These are phyloP conservation scores for Scedosporium boydii DNA, from an alignment of 2,329 filamentous ascomycete species.

Conservation along the genomic window DNA sequence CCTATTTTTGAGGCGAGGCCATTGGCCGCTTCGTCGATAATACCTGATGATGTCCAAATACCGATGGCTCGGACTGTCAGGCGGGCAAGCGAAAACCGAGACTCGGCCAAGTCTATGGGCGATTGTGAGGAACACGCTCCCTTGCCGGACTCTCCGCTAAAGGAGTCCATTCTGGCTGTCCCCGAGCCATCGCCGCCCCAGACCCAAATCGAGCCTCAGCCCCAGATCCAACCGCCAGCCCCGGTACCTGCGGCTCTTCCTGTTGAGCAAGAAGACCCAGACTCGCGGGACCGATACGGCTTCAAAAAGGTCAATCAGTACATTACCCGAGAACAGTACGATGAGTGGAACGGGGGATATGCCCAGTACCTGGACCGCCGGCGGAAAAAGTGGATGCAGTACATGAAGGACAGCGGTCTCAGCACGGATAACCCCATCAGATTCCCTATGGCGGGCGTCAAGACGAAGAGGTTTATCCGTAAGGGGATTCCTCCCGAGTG, in stretches of 20 bases:
- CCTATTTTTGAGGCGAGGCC: constrained; percentile 14
- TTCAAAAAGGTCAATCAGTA: constrained; percentile 85
- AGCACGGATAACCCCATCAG: constrained; percentile 61
- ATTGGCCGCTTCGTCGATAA: not conserved
- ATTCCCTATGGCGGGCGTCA: constrained; percentile 72
- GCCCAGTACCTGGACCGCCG: constrained; percentile 64
- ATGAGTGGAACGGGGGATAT: constrained; percentile 71
- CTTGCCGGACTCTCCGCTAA: constrained; percentile 13
- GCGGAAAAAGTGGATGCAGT: constrained; percentile 69
- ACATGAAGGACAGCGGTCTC: constrained; percentile 69
- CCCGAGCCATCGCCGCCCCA: constrained; percentile 10
- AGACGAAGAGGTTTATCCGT: constrained; percentile 81
- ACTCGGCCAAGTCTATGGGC: constrained; percentile 41
- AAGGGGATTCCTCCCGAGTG: constrained; percentile 93
- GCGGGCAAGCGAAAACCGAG: constrained; percentile 28
- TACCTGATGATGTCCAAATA: not conserved
- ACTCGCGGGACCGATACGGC: constrained; percentile 69
- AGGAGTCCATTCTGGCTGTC: constrained; percentile 9
- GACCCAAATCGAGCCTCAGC: not conserved
- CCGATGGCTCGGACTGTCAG: not conserved
- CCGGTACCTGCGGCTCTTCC: constrained; percentile 7
- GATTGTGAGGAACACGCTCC: constrained; percentile 18
- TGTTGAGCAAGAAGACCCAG: constrained; percentile 35
- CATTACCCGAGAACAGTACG: constrained; percentile 66
- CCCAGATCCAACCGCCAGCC: constrained; percentile 10